These are phyloP conservation scores for Xylaria sp. DNA, from an alignment of 2,329 filamentous ascomycete species.

Conservation along the genomic window DNA sequence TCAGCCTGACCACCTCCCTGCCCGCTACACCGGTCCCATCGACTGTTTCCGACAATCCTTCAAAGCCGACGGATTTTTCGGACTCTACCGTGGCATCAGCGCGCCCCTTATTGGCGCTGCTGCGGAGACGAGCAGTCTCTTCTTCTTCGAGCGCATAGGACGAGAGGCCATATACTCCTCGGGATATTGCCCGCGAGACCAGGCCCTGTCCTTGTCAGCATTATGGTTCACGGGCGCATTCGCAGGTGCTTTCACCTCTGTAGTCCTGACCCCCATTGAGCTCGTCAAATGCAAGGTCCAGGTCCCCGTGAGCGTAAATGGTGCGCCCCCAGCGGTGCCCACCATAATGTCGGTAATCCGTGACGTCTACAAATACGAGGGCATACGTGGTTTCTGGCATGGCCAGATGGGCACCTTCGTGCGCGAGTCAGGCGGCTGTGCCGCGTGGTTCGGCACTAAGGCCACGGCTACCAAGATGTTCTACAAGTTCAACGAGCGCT, in stretches of 20 bases:
- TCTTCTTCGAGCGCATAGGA: constrained; percentile 80
- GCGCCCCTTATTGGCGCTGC: constrained; percentile 88
- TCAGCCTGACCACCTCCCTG: constrained; percentile 78
- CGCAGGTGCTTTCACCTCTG: constrained; percentile 81
- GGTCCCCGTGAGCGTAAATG: constrained; percentile 52
- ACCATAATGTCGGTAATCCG: constrained; percentile 66
- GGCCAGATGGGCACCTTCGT: constrained; percentile 91
- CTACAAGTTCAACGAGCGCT: constrained; percentile 49
- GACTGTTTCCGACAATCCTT: constrained; percentile 92
- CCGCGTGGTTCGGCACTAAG: constrained; percentile 92
- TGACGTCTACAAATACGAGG: constrained; percentile 76
- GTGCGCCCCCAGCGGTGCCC: constrained; percentile 43
- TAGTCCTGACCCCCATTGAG: constrained; percentile 91
- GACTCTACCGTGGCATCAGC: constrained; percentile 87
- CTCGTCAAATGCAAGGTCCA: constrained; percentile 99
- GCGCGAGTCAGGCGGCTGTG: constrained; percentile 85
- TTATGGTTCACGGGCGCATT: constrained; percentile 78
- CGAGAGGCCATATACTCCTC: constrained; percentile 57
- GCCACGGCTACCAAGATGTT: constrained; percentile 73
- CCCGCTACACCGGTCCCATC: constrained; percentile 77
- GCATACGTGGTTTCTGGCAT: constrained; percentile 85
- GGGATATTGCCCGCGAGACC: constrained; percentile 45
- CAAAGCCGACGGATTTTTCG: constrained; percentile 68
- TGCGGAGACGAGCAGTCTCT: constrained; percentile 84
- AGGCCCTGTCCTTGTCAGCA: constrained; percentile 65